These are phyloP conservation scores for Linnemannia schmuckeri DNA, from an alignment of 192 early-diverging fungal species.

Conservation along the genomic window DNA sequence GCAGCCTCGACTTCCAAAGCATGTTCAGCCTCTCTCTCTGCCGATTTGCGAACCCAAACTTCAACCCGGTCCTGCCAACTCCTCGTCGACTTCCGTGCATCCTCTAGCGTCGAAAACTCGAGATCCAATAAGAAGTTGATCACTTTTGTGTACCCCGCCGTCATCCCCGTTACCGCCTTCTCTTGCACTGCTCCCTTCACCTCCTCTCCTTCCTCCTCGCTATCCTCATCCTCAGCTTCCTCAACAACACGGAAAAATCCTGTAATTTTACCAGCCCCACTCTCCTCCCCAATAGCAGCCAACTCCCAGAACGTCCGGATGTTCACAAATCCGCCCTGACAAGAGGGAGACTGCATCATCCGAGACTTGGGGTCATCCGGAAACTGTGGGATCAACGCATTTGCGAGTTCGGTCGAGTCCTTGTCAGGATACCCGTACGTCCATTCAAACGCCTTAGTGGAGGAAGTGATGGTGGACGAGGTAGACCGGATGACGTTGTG, in stretches of 20 bases:
- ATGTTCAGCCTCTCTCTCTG: not conserved
- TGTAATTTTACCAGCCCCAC: constrained; percentile 75
- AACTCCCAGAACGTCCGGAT: constrained; percentile 71
- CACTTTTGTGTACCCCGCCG: constrained; percentile 25
- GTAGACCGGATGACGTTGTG: constrained; percentile 31
- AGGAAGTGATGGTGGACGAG: not conserved
- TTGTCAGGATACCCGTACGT: constrained; percentile 55
- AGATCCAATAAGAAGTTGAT: constrained; percentile 36
- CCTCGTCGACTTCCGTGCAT: constrained; percentile 4
- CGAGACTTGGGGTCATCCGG: constrained; percentile 51
- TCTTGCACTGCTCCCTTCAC: not conserved
- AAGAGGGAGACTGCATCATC: constrained; percentile 37
- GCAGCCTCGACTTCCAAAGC: not conserved
- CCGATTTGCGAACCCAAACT: not conserved
- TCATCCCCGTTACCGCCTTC: not conserved
- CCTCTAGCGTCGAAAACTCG: constrained; percentile 28
- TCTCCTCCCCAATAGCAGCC: constrained; percentile 80
- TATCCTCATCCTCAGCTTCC: not conserved
- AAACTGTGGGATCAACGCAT: constrained; percentile 30
- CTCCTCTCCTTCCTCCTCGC: not conserved
- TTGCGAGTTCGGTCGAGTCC: constrained; percentile 31
- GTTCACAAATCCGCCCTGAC: constrained; percentile 28
- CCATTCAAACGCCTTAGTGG: constrained; percentile 42
- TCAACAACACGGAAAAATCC: constrained; percentile 70
- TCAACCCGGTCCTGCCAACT: constrained; percentile 20